Evolutionary conservation across 768 basidiomycete genomes (phyloP), one percentile per base, ranked within the genome.

Genomic region (Cystofilobasidium capitatum): DNA sequence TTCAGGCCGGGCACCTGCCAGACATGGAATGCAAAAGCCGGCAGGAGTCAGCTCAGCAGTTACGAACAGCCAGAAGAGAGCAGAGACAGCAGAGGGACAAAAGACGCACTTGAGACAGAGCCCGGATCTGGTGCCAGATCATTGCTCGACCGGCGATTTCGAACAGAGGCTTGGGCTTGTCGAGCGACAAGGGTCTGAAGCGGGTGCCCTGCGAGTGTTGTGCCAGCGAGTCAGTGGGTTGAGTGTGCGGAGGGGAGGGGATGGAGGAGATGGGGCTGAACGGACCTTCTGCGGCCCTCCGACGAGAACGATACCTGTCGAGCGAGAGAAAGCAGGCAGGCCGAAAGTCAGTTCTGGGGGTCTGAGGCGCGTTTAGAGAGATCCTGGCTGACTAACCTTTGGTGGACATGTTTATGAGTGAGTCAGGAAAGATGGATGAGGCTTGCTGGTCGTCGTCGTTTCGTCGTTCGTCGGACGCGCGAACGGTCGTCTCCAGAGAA

Each of bases 121-220:
- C 78, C 24, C 76, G 73, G 35, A 79, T 73, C 16, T 78, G 77
- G 71, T 81, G 80, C 78, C 78, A 81, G 70, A 79, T 75, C 75
- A 79, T 78, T 10, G 78, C 74, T 68, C 76, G 69, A 58, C 79
- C 80, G 35, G 78, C 79, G 60, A 79, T 75, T 22, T 75, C 75
- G 54, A 80, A 75, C 8, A 81, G 74, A 3, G 80, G 80, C 72
- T 79, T 81, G 36, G 79, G 76, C 59, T 74, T 74, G 67, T 55
- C 58, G 44, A 69, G 68, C 0, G 68, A 69, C 17, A 69, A 45
- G 29, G 68, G 68, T 31, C 68, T 55, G 63, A 69, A 69, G 14
- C 68, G 62, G 1, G 68, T 69, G 17, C 68, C 66, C 49, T 68
- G n/a, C 24, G 35, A 51, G 40, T 62, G 22, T 47, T 49, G 26